Conservation (phyloP, 2,329 filamentous ascomycete species). For the Aspergillus glaucus region DNA sequence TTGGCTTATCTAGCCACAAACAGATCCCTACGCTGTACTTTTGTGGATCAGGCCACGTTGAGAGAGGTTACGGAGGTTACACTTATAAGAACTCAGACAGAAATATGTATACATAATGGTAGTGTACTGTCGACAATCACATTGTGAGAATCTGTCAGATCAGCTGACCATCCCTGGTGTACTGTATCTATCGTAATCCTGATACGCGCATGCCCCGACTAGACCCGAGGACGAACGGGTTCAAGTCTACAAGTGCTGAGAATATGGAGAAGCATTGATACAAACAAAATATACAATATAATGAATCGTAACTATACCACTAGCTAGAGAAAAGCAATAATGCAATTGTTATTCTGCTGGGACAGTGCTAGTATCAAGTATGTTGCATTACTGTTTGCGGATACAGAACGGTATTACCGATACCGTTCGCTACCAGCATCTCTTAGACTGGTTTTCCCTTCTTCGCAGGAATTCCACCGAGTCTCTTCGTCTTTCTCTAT, state of each 20-base stretch:
- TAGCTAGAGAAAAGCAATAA: too few relatives aligned
- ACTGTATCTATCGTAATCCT: background rate
- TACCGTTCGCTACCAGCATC: constrained; percentile 9
- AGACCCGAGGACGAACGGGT: background rate
- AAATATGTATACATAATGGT: too few relatives aligned
- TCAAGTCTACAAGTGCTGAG: too few relatives aligned
- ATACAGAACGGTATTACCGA: constrained; percentile 5
- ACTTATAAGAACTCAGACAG: too few relatives aligned
- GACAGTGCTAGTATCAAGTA: background rate
- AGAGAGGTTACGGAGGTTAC: too few relatives aligned
- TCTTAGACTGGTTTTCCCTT: background rate
- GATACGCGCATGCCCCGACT: background rate
- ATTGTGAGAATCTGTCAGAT: too few relatives aligned
- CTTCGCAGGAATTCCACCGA: background rate
- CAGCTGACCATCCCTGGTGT: background rate
- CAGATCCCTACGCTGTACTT: too few relatives aligned
- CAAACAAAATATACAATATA: background rate
- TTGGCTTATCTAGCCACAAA: too few relatives aligned
- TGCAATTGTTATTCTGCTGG: background rate
- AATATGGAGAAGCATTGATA: too few relatives aligned
- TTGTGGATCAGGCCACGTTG: too few relatives aligned
- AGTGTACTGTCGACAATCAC: too few relatives aligned
- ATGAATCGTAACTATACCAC: background rate
- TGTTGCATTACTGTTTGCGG: constrained; percentile 15
- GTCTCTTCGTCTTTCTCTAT: background rate